Conservation (phyloP, 176 grass and related monocot genomes). For the Oryza coarctata region DNA sequence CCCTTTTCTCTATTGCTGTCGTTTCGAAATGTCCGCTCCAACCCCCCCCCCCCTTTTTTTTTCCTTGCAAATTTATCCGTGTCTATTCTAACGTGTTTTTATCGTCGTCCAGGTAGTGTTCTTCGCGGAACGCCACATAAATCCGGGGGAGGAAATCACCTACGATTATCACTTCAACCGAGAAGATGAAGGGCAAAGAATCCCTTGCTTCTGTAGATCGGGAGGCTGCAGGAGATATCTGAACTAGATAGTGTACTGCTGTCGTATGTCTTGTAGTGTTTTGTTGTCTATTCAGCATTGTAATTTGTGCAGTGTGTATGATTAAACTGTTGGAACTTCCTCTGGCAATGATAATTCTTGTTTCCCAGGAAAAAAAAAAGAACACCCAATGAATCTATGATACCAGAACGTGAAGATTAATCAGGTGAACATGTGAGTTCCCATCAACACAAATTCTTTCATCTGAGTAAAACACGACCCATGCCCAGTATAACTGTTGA, state of each 20-base stretch:
- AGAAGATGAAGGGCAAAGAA: constrained; percentile 87
- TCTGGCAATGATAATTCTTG: background rate
- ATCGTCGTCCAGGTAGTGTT: constrained; percentile 68
- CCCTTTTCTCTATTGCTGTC: background rate
- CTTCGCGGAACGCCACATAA: constrained; percentile 86
- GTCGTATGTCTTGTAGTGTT: background rate
- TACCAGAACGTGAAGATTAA: too few relatives aligned
- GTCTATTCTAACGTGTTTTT: background rate
- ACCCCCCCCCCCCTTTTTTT: too few relatives aligned
- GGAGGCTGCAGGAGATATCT: constrained; percentile 78
- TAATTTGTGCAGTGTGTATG: background rate
- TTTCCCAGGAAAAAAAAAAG: background rate
- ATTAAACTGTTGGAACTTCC: background rate
- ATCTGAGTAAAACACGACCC: too few relatives aligned
- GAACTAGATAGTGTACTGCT: constrained; percentile 42
- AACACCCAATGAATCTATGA: background rate
- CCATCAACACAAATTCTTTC: too few relatives aligned
- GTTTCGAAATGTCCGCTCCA: background rate
- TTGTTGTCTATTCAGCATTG: background rate
- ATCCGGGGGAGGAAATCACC: constrained; percentile 90
- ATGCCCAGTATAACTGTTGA: too few relatives aligned
- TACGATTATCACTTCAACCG: constrained; percentile 96
- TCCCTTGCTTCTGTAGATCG: constrained; percentile 87
- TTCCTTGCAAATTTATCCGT: background rate
- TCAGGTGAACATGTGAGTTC: too few relatives aligned